phyloP scores from a whole-genome alignment of 1,139 yeast species.

The Scheffersomyces illinoinensis region DNA sequence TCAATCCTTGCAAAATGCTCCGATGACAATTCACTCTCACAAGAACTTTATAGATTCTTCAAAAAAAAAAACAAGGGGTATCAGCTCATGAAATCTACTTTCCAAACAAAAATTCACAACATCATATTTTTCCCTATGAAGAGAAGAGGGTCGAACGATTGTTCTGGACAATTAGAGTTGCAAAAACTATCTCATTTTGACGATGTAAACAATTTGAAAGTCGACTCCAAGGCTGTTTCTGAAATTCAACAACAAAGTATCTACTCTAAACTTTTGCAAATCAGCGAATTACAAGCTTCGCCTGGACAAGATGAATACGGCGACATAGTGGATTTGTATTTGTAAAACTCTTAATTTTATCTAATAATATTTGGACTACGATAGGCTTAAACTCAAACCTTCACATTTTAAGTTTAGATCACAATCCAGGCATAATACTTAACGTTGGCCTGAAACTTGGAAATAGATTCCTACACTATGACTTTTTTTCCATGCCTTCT shows the following conservation, averaged over 20 bases:
- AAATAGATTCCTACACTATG: not conserved
- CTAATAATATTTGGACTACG: not conserved
- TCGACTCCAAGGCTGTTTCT: not conserved
- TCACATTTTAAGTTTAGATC: not conserved
- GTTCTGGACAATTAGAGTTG: not conserved
- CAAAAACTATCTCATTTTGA: not conserved
- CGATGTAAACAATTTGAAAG: not conserved
- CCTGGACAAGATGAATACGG: not conserved
- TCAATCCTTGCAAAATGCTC: slow-evolving; percentile 34
- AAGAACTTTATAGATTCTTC: slow-evolving; percentile 38
- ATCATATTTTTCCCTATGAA: not conserved
- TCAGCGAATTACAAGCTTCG: not conserved
- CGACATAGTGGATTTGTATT: slow-evolving; percentile 1
- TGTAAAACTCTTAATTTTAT: slow-evolving; percentile 3
- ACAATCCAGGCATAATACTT: not conserved
- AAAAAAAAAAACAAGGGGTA: slow-evolving; percentile 7
- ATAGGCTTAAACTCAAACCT: no score
- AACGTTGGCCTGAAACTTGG: not conserved
- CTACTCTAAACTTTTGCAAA: not conserved
- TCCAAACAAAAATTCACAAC: not conserved
- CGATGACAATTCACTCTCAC: slow-evolving; percentile 31
- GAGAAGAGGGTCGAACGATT: not conserved
- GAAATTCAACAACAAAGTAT: not conserved
- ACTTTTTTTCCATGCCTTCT: no score
- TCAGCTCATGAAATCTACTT: not conserved